Percentiles rank a stretch among this genome's conserved stretches.
Evolutionary conservation across 345 rosid species (phyloP).

Genomic region (Microthlaspi erraticum): DNA sequence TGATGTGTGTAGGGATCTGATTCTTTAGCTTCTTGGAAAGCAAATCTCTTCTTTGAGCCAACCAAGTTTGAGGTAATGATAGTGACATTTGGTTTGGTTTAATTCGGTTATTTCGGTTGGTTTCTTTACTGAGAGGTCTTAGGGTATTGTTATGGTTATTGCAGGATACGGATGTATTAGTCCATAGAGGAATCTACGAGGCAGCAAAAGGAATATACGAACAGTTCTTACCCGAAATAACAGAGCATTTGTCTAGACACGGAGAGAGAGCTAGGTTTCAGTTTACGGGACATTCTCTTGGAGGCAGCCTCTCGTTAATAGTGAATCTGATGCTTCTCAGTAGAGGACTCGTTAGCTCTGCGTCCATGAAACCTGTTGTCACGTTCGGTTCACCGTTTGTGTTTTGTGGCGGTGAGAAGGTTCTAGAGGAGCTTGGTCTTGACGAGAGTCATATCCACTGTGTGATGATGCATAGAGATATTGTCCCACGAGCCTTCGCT

Average conservation of each 20-base stretch:
- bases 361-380: conserved; percentile 68
- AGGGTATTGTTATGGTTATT: not conserved
- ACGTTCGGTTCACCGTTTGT: conserved; percentile 92
- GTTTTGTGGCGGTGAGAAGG: conserved; percentile 79
- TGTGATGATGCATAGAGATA: conserved; percentile 93
- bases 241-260: conserved; percentile 53
- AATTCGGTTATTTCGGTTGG: not conserved
- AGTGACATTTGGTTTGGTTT: conserved; percentile 9
- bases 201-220: conserved; percentile 90
- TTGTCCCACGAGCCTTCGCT: conserved; percentile 95
- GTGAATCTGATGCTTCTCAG: conserved; percentile 73
- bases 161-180: conserved; percentile 79
- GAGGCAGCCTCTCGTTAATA: conserved; percentile 85
- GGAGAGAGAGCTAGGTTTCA: conserved; percentile 81
- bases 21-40: conserved; percentile 89
- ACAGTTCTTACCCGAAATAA: conserved; percentile 78
- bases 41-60: conserved; percentile 92
- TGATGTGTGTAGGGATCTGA: conserved; percentile 72
- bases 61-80: conserved; percentile 74
- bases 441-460: conserved; percentile 71
- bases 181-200: conserved; percentile 94
- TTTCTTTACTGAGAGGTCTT: not conserved
- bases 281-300: conserved; percentile 93
- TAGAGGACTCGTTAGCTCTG: conserved; percentile 59
- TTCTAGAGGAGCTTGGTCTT: conserved; percentile 68